Conservation (phyloP, 78 protist species). For the Dictyostelium purpureum region DNA sequence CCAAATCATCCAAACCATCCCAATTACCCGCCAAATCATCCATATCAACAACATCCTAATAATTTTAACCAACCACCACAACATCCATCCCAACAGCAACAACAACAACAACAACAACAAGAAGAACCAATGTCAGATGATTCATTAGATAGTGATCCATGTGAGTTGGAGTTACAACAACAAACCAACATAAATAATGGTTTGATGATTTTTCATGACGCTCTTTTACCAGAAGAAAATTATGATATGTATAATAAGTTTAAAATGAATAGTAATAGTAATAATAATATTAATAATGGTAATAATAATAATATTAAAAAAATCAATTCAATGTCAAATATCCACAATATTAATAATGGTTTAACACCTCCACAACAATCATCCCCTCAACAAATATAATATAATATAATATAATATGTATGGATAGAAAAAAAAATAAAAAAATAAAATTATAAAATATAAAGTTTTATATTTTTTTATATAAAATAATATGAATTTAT, state of each 20-base stretch:
- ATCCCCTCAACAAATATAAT: not conserved
- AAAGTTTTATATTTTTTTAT: not conserved
- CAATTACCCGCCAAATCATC: no score
- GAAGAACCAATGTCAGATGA: slow-evolving; percentile 42
- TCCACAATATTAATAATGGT: not conserved
- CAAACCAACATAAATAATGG: slow-evolving; percentile 64
- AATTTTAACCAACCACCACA: not conserved
- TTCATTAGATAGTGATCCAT: slow-evolving; percentile 40
- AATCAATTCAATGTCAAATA: not conserved
- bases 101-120: not conserved
- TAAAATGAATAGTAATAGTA: not conserved
- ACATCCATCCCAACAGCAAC: not conserved
- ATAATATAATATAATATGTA: not conserved
- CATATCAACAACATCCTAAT: no score
- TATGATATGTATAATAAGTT: slow-evolving; percentile 54
- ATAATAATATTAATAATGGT: not conserved
- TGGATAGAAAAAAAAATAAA: not conserved
- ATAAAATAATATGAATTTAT: not conserved
- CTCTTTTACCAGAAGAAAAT: slow-evolving; percentile 24
- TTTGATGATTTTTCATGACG: slow-evolving; percentile 56
- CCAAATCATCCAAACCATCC: not conserved
- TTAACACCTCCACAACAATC: not conserved
- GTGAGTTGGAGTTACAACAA: slow-evolving; percentile 48
- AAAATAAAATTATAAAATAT: not conserved
- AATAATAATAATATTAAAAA: not conserved